Base-by-base conservation (phyloP, 2,329 filamentous ascomycete genomes). In the Penicillium vulpinum region DNA sequence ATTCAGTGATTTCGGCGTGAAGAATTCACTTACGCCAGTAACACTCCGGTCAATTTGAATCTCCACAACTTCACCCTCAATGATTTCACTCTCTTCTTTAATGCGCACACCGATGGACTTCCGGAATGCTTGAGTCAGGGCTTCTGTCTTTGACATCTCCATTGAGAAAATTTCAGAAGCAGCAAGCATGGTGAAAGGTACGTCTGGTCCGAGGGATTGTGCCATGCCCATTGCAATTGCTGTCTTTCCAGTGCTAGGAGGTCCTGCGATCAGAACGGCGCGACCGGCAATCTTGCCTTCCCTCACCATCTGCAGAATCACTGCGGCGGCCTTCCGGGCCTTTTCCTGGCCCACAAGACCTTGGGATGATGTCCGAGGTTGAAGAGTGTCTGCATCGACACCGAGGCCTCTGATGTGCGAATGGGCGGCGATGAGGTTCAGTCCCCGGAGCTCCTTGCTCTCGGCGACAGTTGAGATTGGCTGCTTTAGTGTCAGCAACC, bases 101-200 rank as follows among this genome's bases (percentile, higher is more conserved):
- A 99, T 99, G 62, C 94, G 86, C 58, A 99, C 94, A 52, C 93
- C 94, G 68, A 99, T 99, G 39, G 92, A 97, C 76, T 97, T 97
- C 70, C 94, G 88, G 81, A 99, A 97, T n/a, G 94, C 93, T 77
- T 99, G 94, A 53, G 93, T 97, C 35, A 99, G 86, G 49, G 94
- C 93, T 77, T 99, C 94, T 36, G 94, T 99, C 81, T 99, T 99
- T 68, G 92, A 96, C 93, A 99, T 97, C 77, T 99, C 94, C 71
- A 97, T 85, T 26, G 92, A 97, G 80, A 97, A 99, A 70, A 99
- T 97, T 76, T 99, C 94, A 57, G 92, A 96, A 15, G 92, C 92
- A 41, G 94, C 91, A 62, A 97, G 88, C 78, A 92, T 92, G 22
- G 94, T 99, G 75, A 99, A 99, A 4, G 94, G 94, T 2, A 97